Base-by-base conservation (phyloP, 495 filamentous ascomycete genomes). In the Penicillium alfredii region DNA sequence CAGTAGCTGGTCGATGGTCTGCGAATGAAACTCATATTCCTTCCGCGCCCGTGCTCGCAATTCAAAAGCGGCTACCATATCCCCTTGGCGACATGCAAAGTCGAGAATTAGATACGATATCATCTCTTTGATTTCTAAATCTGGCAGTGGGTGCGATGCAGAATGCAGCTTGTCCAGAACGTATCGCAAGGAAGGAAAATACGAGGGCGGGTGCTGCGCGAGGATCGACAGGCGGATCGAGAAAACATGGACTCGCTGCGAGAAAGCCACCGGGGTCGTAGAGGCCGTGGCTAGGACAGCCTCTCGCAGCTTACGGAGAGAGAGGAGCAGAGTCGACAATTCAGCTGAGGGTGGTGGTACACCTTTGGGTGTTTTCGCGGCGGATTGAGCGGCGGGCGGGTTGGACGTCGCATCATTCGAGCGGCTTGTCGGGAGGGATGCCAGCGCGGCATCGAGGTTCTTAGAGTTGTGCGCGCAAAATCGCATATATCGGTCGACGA, bases 301-400 rank as follows among this genome's bases (percentile, higher is more conserved):
- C 66, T 98, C 92, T 27, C 92, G 79, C 24, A 98, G 74, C 58
- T 95, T 97, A 37, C 92, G 80, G 60, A 97, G 84, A 21, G 88
- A 84, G 43, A 78, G 72, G 15, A 78, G 61, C 38, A 85, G 66
- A 8, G 64, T 71, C 19, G 76, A 72, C 33, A 83, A 64, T 44
- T 82, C 78, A 31, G 51, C 51, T 23, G 71, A 60, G 29, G 69
- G 54, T 38, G 57, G 59, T 35, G 48, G 62, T 39, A 45, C 47
- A 24, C 33, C 43, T 32, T 43, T 49, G 41, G 41, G 56, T 14
- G 21, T 19, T 35, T 42, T 49, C 12, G 51, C 44, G 11, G 39
- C 27, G 17, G 55, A 40, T 21, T 49, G 44, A 25, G 61, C 43
- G 13, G 56, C 57, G 8, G 64, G 61, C 21, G 62, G 63, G 34